Evolutionary conservation across 1,284 basidiomycete genomes (phyloP), one percentile per base, ranked within the genome.

Genomic region (Cryptococcus sp.): DNA sequence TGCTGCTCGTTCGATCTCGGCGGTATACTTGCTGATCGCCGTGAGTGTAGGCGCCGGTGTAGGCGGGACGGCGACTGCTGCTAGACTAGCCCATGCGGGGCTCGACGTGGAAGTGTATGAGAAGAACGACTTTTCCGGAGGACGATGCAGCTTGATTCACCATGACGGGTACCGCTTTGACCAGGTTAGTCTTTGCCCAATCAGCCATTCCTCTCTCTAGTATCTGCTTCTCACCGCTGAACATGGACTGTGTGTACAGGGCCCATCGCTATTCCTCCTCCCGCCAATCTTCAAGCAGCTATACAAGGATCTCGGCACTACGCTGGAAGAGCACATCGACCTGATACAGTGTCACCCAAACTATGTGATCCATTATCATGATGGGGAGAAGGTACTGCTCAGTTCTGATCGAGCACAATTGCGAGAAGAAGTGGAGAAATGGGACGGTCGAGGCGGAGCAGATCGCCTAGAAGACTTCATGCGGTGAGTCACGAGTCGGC

Each of bases 81-180:
- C 81, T 2, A 67, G 81, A 23, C 71, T 82, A 4, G 77, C 78
- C 8, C 74, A 80, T 53, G 76, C 78, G 3, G 82, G 82, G 1
- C 74, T 82, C 60, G 68, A 78, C 15, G 81, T 83, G 3, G 80
- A 77, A 20, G 75, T 81, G 2, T 72, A 79, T 38, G 80, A 81
- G 67, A 80, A 78, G 77, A 81, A 81, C 57, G 70, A 70, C 38
- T 80, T 78, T 57, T 78, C 79, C 7, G 82, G 82, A 3, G 83
- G 83, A 13, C 71, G 82, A 63, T 84, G 83, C 70, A 81, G 80
- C 57, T 68, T 83, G 57, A 78, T 83, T 48, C 75, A 80, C 53
- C 75, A 80, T 54, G 75, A 80, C 31, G 81, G 81, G 2, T 81
- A 82, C 53, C 66, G 75, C 17, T 77, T 76, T 56, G 74, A 77